Evolutionary conservation across 75 land plant species (phyloP).

Genomic region (Pinus albicaulis): DNA sequence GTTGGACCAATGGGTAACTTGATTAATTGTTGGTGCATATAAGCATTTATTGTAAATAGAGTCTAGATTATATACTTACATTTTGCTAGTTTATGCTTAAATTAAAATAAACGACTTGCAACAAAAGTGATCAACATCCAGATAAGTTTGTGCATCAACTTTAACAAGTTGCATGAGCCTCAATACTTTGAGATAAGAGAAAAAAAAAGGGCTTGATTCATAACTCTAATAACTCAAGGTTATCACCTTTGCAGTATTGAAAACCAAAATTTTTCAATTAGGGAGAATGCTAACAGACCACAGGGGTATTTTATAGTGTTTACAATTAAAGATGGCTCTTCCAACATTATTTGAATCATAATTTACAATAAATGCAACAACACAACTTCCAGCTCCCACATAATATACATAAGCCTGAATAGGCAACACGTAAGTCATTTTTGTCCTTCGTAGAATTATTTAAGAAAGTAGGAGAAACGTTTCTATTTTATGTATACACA

Average conservation of each 20-base stretch:
- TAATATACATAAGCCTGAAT: conserved; percentile 60
- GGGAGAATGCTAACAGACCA: conserved; percentile 91
- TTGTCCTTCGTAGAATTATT: background rate
- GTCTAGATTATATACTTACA: background rate
- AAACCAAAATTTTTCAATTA: conserved; percentile 61
- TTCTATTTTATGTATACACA: background rate
- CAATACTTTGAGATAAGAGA: background rate
- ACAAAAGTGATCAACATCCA: background rate
- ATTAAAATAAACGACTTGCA: background rate
- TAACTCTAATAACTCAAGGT: background rate
- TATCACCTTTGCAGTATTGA: conserved; percentile 68
- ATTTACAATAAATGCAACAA: conserved; percentile 72
- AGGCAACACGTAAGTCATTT: background rate
- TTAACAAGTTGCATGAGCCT: background rate
- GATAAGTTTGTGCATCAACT: background rate
- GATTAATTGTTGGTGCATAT: background rate
- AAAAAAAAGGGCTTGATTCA: background rate
- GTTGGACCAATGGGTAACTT: background rate
- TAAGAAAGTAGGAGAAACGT: background rate
- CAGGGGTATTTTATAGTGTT: conserved; percentile 47
- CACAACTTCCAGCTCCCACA: conserved; percentile 44
- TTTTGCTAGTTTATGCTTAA: background rate
- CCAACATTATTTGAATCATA: conserved; percentile 30
- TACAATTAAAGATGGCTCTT: conserved; percentile 34
- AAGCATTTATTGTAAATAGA: background rate